These are phyloP conservation scores for Kwoniella pini DNA, from an alignment of 768 basidiomycete genomes.

Conservation along the genomic window DNA sequence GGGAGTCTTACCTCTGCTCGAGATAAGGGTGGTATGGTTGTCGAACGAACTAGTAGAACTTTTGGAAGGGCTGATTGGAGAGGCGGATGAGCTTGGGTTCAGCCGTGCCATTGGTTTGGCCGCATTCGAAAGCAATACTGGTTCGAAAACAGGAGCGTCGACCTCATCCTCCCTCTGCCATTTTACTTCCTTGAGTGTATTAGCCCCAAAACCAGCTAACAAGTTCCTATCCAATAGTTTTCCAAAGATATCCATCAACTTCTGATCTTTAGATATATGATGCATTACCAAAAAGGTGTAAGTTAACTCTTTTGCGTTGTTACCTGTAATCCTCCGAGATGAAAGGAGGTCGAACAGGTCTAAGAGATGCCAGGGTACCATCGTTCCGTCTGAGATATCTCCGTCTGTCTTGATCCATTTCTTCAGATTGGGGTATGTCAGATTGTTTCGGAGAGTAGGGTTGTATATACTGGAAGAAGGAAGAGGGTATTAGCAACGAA, in stretches of 20 bases:
- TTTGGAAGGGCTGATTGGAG: background rate
- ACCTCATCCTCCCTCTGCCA: slow-evolving; percentile 22
- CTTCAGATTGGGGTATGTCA: slow-evolving; percentile 26
- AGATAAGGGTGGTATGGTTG: too few species aligned
- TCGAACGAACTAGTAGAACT: too few species aligned
- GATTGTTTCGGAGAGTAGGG: slow-evolving; percentile 32
- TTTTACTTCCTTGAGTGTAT: slow-evolving; percentile 28
- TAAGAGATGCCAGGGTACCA: background rate
- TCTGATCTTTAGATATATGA: slow-evolving; percentile 14
- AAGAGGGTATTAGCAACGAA: background rate
- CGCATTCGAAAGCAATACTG: background rate
- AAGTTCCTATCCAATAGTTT: slow-evolving; percentile 49
- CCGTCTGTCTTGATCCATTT: slow-evolving; percentile 3
- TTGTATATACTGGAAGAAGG: slow-evolving; percentile 36
- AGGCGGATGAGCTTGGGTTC: background rate
- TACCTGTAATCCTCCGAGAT: slow-evolving; percentile 28
- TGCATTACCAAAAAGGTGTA: slow-evolving; percentile 25
- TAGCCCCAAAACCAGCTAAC: slow-evolving; percentile 47
- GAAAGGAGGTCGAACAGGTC: slow-evolving; percentile 31
- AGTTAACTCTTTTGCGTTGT: slow-evolving; percentile 24
- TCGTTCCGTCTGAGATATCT: background rate
- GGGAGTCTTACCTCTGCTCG: slow-evolving; percentile 4
- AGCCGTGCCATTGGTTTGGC: too few species aligned
- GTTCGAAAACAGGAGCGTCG: background rate
- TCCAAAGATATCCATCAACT: slow-evolving; percentile 33